Conservation (phyloP, 805 yeast genomes). For the Lachancea fermentati region DNA sequence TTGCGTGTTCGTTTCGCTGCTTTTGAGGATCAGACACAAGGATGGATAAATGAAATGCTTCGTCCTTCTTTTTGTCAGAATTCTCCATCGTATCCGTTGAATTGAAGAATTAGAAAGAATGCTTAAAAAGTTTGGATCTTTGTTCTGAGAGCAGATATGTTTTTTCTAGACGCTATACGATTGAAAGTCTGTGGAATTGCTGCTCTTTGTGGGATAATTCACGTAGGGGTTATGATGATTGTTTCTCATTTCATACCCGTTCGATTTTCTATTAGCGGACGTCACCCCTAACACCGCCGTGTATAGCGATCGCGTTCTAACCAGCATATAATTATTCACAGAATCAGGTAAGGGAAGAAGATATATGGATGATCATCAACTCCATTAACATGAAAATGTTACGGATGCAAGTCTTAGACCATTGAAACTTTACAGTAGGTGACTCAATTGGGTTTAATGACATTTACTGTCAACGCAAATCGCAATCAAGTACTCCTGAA, state of each 20-base stretch:
- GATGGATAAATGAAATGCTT: constrained; percentile 10
- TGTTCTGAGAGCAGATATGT: background rate
- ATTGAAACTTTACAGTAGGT: no score
- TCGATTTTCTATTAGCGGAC: background rate
- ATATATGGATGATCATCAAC: no score
- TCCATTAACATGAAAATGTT: no score
- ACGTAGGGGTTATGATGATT: background rate
- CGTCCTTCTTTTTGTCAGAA: background rate
- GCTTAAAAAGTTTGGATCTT: background rate
- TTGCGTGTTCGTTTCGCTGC: constrained; percentile 23
- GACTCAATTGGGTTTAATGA: no score
- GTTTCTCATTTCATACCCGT: background rate
- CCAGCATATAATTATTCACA: background rate
- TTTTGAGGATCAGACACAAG: constrained; percentile 33
- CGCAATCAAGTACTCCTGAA: no score
- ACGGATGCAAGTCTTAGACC: no score
- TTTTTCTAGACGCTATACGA: no score
- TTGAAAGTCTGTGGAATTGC: no score
- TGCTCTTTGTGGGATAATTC: no score
- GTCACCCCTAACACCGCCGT: background rate
- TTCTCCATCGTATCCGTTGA: background rate
- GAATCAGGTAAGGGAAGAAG: no score
- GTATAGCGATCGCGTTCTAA: background rate
- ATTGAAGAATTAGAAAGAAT: background rate
- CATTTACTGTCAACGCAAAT: no score